Conservation (phyloP, 2,329 filamentous ascomycete genomes). For the Xylaria hypoxylon region DNA sequence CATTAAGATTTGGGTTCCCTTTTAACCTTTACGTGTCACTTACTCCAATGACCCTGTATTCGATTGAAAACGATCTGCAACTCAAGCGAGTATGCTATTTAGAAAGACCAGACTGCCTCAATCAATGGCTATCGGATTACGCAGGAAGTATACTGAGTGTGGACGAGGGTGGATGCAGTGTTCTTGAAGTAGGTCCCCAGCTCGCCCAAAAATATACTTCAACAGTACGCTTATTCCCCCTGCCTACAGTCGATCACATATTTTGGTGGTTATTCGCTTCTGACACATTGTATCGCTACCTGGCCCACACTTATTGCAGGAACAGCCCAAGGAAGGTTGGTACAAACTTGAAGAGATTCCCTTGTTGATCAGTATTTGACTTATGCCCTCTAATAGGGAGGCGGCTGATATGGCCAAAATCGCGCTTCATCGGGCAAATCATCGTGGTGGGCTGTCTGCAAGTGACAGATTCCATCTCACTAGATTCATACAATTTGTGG, state of each 20-base stretch:
- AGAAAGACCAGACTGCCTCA: background rate
- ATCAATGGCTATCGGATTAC: background rate
- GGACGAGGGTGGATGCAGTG: background rate
- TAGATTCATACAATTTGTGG: conserved; percentile 1
- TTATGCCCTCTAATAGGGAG: background rate
- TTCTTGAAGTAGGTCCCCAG: background rate
- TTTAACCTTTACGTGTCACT: conserved; percentile 6
- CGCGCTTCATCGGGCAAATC: too few relatives aligned
- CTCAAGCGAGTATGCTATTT: background rate
- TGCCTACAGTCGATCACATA: background rate
- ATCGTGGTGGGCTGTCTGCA: too few relatives aligned
- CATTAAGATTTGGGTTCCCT: conserved; percentile 2
- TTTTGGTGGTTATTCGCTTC: background rate
- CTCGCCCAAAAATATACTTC: background rate
- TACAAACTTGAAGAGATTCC: background rate
- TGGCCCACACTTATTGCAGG: conserved; percentile 8
- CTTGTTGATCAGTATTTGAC: background rate
- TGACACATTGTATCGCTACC: conserved; percentile 1
- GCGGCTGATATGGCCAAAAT: background rate
- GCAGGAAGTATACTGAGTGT: background rate
- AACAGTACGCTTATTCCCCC: background rate
- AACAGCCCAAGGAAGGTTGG: background rate
- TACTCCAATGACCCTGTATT: background rate
- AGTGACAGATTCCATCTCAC: background rate
- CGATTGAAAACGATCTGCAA: background rate